A percentile compares a stretch with the other conserved stretches of the same genome.
These are phyloP conservation scores for Pseudogymnoascus pannorum DNA, from an alignment of 2,329 filamentous ascomycete species.

Conservation along the genomic window DNA sequence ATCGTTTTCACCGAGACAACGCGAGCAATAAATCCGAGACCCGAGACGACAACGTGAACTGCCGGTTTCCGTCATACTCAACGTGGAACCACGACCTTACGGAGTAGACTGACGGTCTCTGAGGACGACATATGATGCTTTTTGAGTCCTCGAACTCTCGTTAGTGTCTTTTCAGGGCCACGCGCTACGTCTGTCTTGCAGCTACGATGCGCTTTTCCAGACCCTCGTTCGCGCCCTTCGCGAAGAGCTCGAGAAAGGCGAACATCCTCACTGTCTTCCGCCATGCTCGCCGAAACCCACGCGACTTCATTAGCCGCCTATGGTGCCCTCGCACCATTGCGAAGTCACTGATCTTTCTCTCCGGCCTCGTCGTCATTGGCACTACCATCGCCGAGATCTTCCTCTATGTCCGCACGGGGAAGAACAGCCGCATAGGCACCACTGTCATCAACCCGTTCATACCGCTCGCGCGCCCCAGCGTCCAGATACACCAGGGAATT, in stretches of 20 bases:
- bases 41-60: neutral
- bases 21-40: neutral
- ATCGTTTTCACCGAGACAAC: constrained; percentile 7
- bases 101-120: neutral
- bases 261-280: neutral
- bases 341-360: neutral
- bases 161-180: constrained; percentile 2
- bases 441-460: constrained; percentile 1
- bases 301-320: neutral
- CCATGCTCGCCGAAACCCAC: constrained; percentile 3
- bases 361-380: neutral
- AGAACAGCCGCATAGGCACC: constrained; percentile 2
- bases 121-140: constrained; percentile 8
- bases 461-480: constrained; percentile 1
- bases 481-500: constrained; percentile 3
- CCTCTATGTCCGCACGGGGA: neutral
- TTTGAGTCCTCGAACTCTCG: neutral
- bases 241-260: constrained; percentile 3
- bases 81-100: neutral
- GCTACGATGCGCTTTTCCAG: constrained; percentile 1
- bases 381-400: neutral
- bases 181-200: neutral
- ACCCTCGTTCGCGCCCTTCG: constrained; percentile 2
- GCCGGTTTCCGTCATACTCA: constrained; percentile 1
- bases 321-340: neutral